Evolutionary conservation across 495 filamentous ascomycete species (phyloP), one percentile per base, ranked within the genome.

Genomic region (Jackrogersella minutella): DNA sequence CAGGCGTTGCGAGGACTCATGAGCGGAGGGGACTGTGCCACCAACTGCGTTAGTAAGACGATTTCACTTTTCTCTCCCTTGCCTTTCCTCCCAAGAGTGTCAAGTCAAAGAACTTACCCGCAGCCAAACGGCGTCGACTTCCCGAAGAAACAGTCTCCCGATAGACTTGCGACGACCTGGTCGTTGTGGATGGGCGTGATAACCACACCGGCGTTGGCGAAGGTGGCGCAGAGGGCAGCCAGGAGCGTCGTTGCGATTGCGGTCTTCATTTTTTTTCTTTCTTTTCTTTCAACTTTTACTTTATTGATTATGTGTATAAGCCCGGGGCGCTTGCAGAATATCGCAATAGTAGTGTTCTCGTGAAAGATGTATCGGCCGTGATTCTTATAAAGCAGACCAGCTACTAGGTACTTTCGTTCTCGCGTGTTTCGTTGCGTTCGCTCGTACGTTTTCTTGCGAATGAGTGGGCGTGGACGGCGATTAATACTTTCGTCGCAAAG

Each of bases 81-180:
- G 3, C 39, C 16, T 17, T 2, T 14, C 3, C 19, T 1, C 2
- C 17, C 11, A 11, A n/a, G n/a, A n/a, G n/a, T n/a, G n/a, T n/a
- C n/a, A n/a, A n/a, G n/a, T n/a, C n/a, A n/a, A n/a, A 2, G n/a
- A 24, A 78, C 80, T 63, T 52, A 83, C 81, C 73, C 80, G 77
- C 81, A 83, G 36, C 81, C 80, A 56, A 71, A 69, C 17, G 80
- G 81, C 10, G 81, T 82, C 0, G 74, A 74, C n/a, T 80, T 73
- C 46, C 81, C 81, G 63, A 81, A 81, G 73, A 77, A 81, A 65
- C 81, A 83, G 64, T 83, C 81, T 19, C 74, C 80, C 16, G 54
- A 14, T 5, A 66, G 50, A 58, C 73, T 78, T 39, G 72, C 61
- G 9, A 83, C 76, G 57, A 83, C 72, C 74, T 82, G 80, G 39